Base-by-base conservation (phyloP, 306 rosid genomes). In the Prinsepia uniflora region DNA sequence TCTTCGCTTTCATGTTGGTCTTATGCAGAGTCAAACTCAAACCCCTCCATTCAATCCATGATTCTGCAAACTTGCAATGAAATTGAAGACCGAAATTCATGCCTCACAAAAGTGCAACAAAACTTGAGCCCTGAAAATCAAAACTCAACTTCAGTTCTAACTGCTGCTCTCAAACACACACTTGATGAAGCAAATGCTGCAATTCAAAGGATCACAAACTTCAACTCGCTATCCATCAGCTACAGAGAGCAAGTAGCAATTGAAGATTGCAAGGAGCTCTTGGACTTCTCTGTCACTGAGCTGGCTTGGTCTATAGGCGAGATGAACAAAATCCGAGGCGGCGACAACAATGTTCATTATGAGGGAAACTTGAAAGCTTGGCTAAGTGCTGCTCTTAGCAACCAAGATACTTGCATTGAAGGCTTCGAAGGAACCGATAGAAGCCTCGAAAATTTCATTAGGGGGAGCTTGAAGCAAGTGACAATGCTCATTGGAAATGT, bases 391-490 rank as follows among this genome's bases (percentile, higher is more conserved):
- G 97, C 99, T 5, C 83, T 91, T 4, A 91, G 99, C 54, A 94
- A 94, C 86, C 99, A 86, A 75, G 99, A 94, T 74, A 94, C 97
- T 0, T 94, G 99, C 73, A 88, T 94, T 46, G 99, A 94, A 80
- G 99, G 99, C 6, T 94, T 94, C 65, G 97, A 94, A 56, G 97
- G 97, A 57, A 94, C 99, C 3, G 95, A 89, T 39, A 75, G 96
- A 18, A 92, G 83, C 5, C 64, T 94, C 9, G 90, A 87, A 81
- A 78, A 83, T 42, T 94, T 86, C 74, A 70, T 94, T 6, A 81
- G 86, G 49, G 96, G 96, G 71, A 91, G 96, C 85, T 72, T 94
- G 62, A 84, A 75, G 20, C 95, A 89, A 81, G 97, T 94, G 8
- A 87, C 97, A 0, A 89, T 84, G 41, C 98, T 94, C 17, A 89